Conservation (phyloP, 2,329 filamentous ascomycete genomes). For the Xylaria sp. region DNA sequence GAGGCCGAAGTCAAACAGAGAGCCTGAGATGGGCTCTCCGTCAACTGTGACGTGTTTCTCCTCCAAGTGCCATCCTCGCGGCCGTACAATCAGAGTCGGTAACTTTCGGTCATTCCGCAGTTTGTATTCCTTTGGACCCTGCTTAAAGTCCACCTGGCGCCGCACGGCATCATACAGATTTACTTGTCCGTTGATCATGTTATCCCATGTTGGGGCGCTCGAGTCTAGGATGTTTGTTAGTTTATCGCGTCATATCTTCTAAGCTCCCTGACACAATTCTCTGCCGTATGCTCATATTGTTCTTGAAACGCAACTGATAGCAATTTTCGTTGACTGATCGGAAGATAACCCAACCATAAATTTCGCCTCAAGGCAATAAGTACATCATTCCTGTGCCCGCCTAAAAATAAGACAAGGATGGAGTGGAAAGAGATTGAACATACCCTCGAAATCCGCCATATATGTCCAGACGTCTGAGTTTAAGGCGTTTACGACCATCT, state of each 20-base stretch:
- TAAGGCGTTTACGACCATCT: conserved; percentile 98
- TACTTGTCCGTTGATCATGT: conserved; percentile 98
- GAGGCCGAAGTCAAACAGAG: conserved; percentile 95
- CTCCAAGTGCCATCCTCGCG: conserved; percentile 96
- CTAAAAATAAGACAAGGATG: conserved; percentile 5
- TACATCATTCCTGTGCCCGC: background rate
- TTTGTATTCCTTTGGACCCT: conserved; percentile 96
- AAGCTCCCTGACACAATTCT: background rate
- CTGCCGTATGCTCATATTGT: background rate
- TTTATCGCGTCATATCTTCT: background rate
- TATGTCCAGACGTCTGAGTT: conserved; percentile 98
- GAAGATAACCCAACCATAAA: background rate
- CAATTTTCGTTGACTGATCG: background rate
- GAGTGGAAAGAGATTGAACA: conserved; percentile 44
- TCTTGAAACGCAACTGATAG: conserved; percentile 8
- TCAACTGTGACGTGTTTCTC: conserved; percentile 98
- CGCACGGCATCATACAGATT: conserved; percentile 98
- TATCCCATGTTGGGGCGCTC: conserved; percentile 95
- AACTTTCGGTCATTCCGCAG: conserved; percentile 86
- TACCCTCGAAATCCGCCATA: conserved; percentile 99
- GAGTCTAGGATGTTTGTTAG: conserved; percentile 71
- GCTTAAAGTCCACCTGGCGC: conserved; percentile 94
- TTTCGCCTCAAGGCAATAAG: background rate
- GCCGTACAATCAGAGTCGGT: conserved; percentile 92
- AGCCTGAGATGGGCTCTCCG: conserved; percentile 91